A percentile compares a stretch with the other conserved stretches of the same genome.
Conservation (phyloP, 441 rosid genomes). For the Populus hybrid region DNA sequence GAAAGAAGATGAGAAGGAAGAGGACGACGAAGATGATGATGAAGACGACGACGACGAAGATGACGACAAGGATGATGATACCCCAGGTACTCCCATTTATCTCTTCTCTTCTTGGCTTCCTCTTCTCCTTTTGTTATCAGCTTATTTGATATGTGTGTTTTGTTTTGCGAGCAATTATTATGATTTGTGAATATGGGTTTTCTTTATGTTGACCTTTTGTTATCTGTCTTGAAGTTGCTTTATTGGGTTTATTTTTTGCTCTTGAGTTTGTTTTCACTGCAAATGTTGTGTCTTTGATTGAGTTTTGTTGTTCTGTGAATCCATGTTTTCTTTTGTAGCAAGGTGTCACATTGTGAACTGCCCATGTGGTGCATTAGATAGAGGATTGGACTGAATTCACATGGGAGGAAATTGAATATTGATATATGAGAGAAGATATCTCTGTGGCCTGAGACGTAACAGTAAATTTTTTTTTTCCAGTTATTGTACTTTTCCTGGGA, state of each 20-base stretch:
- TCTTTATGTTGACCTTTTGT: no score
- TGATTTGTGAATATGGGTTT: not conserved
- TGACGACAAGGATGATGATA: slow-evolving; percentile 28
- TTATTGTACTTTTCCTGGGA: no score
- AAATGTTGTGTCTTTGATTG: not conserved
- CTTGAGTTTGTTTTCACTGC: not conserved
- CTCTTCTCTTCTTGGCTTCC: not conserved
- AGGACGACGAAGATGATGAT: slow-evolving; percentile 50
- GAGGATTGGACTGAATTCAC: no score
- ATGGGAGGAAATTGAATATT: no score
- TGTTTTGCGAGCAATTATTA: not conserved
- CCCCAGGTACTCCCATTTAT: slow-evolving; percentile 30
- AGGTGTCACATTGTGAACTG: not conserved
- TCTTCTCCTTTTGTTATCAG: no score
- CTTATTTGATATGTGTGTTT: not conserved
- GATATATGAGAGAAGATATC: no score
- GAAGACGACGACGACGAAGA: slow-evolving; percentile 34
- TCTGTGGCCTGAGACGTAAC: not conserved
- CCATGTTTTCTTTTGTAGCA: not conserved
- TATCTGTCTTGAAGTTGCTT: not conserved
- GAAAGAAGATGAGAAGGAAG: slow-evolving; percentile 58
- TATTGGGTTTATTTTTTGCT: not conserved
- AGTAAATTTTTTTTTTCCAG: no score
- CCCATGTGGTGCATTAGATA: not conserved
- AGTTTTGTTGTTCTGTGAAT: not conserved